Conservation (phyloP, 2,329 filamentous ascomycete genomes). For the Dothiorella sarmentorum region DNA sequence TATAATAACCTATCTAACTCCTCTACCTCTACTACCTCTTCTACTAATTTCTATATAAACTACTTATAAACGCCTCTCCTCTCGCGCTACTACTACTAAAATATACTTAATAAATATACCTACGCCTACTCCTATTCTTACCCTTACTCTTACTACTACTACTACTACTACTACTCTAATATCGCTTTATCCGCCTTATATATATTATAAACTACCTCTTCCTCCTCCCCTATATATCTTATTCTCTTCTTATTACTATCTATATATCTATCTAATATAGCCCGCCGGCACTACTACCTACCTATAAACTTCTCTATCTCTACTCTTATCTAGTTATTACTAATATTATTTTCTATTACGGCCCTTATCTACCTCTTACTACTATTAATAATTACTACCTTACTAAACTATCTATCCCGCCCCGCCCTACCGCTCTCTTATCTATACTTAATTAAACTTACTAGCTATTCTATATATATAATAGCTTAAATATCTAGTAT, state of each 20-base stretch:
- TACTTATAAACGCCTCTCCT: neutral
- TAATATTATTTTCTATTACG: neutral
- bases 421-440: conserved; percentile 1
- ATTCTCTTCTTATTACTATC: neutral
- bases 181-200: neutral
- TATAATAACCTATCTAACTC: neutral
- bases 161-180: no score
- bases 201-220: neutral
- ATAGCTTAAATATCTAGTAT: neutral
- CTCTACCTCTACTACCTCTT: neutral
- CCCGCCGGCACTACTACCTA: neutral
- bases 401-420: neutral
- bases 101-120: no score
- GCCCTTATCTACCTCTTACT: neutral
- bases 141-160: neutral
- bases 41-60: neutral
- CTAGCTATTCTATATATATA: neutral
- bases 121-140: neutral
- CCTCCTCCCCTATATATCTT: neutral
- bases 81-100: neutral
- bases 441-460: neutral
- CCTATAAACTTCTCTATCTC: neutral
- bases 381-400: neutral
- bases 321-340: neutral
- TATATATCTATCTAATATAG: neutral